phyloP scores from a whole-genome alignment of 2,329 filamentous ascomycete species.

The Colletotrichum filicis region DNA sequence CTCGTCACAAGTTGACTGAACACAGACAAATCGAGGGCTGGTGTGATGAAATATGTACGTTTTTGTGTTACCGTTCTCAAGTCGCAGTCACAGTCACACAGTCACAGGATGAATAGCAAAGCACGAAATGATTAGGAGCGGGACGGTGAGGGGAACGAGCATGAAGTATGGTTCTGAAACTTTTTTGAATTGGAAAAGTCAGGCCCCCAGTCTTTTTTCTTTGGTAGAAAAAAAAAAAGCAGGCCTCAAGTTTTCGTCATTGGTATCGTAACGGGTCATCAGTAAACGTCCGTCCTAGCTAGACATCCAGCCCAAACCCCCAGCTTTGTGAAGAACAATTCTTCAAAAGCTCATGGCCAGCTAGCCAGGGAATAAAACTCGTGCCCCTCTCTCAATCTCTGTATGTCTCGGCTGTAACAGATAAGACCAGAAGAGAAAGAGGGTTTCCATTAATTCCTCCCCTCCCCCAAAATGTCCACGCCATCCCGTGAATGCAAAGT shows the following conservation, averaged over 20 bases:
- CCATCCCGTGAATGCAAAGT: background rate
- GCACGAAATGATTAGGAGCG: no score
- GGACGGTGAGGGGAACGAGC: no score
- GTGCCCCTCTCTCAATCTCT: background rate
- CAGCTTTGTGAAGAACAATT: background rate
- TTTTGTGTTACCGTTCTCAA: background rate
- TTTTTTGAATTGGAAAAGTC: background rate
- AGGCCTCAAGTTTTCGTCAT: constrained; percentile 11
- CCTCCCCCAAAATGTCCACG: background rate
- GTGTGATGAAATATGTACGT: background rate
- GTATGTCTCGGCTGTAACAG: background rate
- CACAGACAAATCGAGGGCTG: background rate
- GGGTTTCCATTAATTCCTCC: background rate
- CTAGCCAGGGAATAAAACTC: background rate
- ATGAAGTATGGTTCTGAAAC: background rate
- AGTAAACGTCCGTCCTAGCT: background rate
- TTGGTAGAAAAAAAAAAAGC: background rate
- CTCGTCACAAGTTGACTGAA: background rate
- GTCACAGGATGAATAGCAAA: no score
- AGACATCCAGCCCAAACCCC: background rate
- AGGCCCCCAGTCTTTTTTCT: background rate
- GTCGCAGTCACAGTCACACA: no score
- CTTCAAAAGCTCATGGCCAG: background rate
- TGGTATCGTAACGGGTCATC: constrained; percentile 31
- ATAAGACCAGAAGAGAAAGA: background rate